Percentiles rank a stretch among this genome's conserved stretches.
phyloP scores from a whole-genome alignment of 192 early-diverging fungal species.

The Coemansia sp. region DNA sequence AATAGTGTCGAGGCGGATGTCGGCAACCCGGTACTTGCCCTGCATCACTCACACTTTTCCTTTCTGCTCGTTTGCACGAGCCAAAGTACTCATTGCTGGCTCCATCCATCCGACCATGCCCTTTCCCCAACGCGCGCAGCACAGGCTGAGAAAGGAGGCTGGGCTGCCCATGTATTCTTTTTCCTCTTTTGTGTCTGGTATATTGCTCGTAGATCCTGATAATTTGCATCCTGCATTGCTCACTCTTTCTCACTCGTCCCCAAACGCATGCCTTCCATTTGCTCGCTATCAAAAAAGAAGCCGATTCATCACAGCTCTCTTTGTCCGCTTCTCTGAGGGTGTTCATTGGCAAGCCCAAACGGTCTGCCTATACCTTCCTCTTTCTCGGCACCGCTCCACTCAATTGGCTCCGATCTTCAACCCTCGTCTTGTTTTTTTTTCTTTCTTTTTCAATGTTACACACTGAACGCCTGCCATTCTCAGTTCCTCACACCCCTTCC shows the following conservation, averaged over 20 bases:
- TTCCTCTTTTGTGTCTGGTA: conserved; percentile 1
- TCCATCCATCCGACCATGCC: not conserved
- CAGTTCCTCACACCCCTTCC: not conserved
- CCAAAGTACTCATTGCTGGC: not conserved
- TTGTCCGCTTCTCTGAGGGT: not conserved
- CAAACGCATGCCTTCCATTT: not conserved
- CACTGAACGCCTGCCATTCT: not conserved
- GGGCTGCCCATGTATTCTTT: not conserved
- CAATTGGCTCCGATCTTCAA: conserved; percentile 4
- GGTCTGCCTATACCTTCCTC: not conserved
- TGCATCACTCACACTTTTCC: not conserved
- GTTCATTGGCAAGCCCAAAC: not conserved
- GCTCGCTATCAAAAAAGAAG: not conserved
- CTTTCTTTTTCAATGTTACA: not conserved
- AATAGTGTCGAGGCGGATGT: conserved; percentile 2
- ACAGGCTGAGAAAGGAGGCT: not conserved
- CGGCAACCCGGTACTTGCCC: not conserved
- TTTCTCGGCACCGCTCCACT: not conserved
- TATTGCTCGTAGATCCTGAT: conserved; percentile 44
- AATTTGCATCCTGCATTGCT: conserved; percentile 46
- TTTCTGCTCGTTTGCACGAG: not conserved
- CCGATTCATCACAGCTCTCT: not conserved
- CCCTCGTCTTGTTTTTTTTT: not conserved
- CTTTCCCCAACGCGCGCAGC: conserved; percentile 1
- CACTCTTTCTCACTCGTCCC: conserved; percentile 1